These are phyloP conservation scores for Daldinia caldariorum DNA, from an alignment of 495 filamentous ascomycete genomes.

Conservation along the genomic window DNA sequence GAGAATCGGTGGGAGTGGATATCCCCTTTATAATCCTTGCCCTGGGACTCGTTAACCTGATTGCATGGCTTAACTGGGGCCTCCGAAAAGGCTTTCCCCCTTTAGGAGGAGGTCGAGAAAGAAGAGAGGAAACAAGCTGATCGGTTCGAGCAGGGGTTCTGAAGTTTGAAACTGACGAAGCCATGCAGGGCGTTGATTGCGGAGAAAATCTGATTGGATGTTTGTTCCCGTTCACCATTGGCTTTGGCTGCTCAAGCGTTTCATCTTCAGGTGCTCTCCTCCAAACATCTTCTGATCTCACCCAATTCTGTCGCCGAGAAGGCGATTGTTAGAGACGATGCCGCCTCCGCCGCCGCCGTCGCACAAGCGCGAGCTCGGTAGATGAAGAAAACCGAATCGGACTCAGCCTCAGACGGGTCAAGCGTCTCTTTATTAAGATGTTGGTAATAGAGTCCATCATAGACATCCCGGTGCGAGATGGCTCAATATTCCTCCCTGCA, in stretches of 20 bases:
- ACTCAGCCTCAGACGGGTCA: constrained; percentile 25
- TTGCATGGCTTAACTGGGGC: constrained; percentile 17
- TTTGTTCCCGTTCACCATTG: constrained; percentile 31
- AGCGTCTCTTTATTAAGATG: constrained; percentile 4
- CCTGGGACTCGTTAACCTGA: constrained; percentile 34
- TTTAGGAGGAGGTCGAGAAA: constrained; percentile 23
- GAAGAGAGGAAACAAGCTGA: constrained; percentile 26
- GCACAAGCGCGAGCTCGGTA: constrained; percentile 7
- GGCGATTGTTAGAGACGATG: constrained; percentile 17
- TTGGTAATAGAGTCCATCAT: constrained; percentile 6
- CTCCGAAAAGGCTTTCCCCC: constrained; percentile 19
- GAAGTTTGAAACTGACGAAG: constrained; percentile 44
- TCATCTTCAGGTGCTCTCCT: constrained; percentile 37
- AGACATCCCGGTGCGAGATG: neutral
- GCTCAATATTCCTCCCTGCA: constrained; percentile 23
- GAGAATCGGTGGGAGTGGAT: constrained; percentile 29
- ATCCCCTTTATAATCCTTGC: constrained; percentile 30
- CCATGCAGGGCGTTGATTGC: constrained; percentile 39
- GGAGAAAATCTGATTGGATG: constrained; percentile 35
- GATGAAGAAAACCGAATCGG: constrained; percentile 5
- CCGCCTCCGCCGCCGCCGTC: neutral
- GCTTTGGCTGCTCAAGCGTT: constrained; percentile 35
- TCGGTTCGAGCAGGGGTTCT: constrained; percentile 25
- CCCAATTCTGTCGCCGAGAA: constrained; percentile 21
- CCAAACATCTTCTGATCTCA: constrained; percentile 34